Percentiles rank a stretch among this genome's conserved stretches.
Evolutionary conservation across 176 grass and related monocot genomes (phyloP).

Genomic region (Elaeis guineensis): DNA sequence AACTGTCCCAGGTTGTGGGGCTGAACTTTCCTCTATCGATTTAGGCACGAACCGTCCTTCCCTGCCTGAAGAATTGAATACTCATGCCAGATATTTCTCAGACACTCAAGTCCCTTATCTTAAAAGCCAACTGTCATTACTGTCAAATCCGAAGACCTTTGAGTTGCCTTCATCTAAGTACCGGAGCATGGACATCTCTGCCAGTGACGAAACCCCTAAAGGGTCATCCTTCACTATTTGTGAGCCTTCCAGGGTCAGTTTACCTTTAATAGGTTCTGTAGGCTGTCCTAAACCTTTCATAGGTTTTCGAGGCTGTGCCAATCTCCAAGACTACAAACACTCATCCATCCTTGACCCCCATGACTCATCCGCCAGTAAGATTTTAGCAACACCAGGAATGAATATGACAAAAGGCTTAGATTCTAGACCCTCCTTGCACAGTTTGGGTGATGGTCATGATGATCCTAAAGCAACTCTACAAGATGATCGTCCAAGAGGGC

Average conservation of each 20-base stretch:
- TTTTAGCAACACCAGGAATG: too few relatives aligned
- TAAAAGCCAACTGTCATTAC: conserved; percentile 23
- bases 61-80: neutral
- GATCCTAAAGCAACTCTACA: neutral
- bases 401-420: too few relatives aligned
- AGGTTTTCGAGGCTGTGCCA: too few relatives aligned
- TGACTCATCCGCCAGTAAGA: too few relatives aligned
- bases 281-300: neutral
- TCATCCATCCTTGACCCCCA: too few relatives aligned
- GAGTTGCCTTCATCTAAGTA: conserved; percentile 23
- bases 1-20: too few relatives aligned
- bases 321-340: too few relatives aligned
- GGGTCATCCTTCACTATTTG: conserved; percentile 8
- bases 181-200: conserved; percentile 5
- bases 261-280: neutral
- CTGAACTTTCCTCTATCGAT: too few relatives aligned
- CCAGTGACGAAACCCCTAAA: conserved; percentile 24
- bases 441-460: neutral
- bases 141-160: conserved; percentile 25
- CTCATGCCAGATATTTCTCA: neutral
- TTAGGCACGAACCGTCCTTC: too few relatives aligned
- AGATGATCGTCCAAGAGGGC: neutral
- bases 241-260: conserved; percentile 1
- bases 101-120: neutral
- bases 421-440: too few relatives aligned